Evolutionary conservation across 75 land plant species (phyloP), one percentile per base, ranked within the genome.

Genomic region (Adiantum capillusveneris): DNA sequence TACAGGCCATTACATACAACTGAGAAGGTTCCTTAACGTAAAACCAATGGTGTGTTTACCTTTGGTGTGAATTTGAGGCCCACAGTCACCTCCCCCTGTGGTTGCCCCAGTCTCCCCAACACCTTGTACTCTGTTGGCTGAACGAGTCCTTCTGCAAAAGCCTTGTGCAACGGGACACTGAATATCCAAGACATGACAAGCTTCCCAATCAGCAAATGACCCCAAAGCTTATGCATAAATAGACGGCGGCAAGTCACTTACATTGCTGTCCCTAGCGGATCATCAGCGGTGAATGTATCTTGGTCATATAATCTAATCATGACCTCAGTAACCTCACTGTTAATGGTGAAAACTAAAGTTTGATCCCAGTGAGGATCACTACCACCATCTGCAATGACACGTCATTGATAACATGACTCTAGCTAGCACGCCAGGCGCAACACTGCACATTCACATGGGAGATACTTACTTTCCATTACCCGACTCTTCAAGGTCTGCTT

Each of bases 261-360:
- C 56, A 11, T 59, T 25, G 53, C 62, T 37, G 39, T 26, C 44
- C 67, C 69, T 16, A 66, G 7, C 17, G 59, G 59, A 62, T 66
- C 69, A 62, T 60, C 66, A 0, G 62, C 53, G 20, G 49, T 62
- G 13, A 48, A 62, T 29, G 18, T 60, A 45, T 66, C 69, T 64
- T 66, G 29, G 49, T 66, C 69, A 29, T 37, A 36, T 16, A 66
- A 20, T 44, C 31, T 66, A 51, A 66, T 66, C 11, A 30, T 13
- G 25, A 62, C n/a, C 20, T 66, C 53, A 56, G 44, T 41, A 62
- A 25, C 51, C 24, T 64, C 66, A 22, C 41, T 64, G 31, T 65
- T 43, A 9, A 44, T 14, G 19, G 20, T 18, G 34, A 66, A 66
- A 7, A 29, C 26, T 30, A 66, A 66, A 43, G n/a, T 66, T 67